Base-by-base conservation (phyloP, 1,284 basidiomycete genomes). In the Puccinia brachypodii region DNA sequence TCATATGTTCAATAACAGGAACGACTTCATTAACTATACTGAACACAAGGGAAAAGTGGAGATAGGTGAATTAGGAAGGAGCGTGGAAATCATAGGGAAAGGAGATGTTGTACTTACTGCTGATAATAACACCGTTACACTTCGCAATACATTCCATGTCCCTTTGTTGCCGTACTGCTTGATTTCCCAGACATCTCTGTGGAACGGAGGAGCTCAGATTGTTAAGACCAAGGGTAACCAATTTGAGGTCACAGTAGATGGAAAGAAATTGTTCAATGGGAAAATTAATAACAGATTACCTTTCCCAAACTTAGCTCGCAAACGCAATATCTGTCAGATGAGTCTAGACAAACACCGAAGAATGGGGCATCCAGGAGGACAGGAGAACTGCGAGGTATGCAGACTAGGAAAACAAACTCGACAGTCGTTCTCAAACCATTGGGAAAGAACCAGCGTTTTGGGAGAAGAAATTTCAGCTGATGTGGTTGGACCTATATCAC, bases 391-490 rank as follows among this genome's bases (percentile, higher is more conserved):
- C 31, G 62, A 77, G 33, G 62, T 60, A 44, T 77, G 75, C 33
- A 38, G 64, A 31, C 40, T 77, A 31, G 75, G 75, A 47, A 77
- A 77, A 68, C n/a, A 25, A 50, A 77, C 75, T 19, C 44, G 62
- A 36, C n/a, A 42, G 19, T n/a, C 58, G 16, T 77, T 77, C 22
- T 44, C 28, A 9, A 28, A 50, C 3, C 38, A 66, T 8, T 16
- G 38, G 25, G 38, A 42, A 31, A 14, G 28, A 64, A 62, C 74
- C 1, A 31, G 40, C 28, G 47, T 38, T 60, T 9, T n/a, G n/a
- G 31, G 25, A 36, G 73, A 75, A 40, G 73, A 75, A 31, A 31
- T 75, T 13, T 75, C 36, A 14, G 53, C 42, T 11, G 53, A 75
- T 38, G 19, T 75, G 22, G 53, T 75, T 31, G 73, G 50, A 75